These are phyloP conservation scores for Torulaspora pretoriensis DNA, from an alignment of 1,139 yeast species.

Conservation along the genomic window DNA sequence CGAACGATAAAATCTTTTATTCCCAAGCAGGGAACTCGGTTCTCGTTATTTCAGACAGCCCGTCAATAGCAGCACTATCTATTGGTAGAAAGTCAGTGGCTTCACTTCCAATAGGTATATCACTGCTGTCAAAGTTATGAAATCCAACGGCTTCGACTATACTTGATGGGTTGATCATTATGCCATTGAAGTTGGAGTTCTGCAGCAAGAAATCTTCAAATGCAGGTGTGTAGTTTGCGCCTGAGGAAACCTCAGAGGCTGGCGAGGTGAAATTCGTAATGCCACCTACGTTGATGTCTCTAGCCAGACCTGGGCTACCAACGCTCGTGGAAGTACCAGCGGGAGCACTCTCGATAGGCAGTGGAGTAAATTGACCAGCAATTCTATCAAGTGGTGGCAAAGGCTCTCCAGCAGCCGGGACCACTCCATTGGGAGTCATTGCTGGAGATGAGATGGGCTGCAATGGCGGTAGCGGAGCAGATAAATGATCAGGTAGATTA, in stretches of 20 bases:
- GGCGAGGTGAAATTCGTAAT: constrained; percentile 16
- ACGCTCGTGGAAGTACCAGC: constrained; percentile 1
- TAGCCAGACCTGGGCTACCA: constrained; percentile 3
- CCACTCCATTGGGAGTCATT: constrained; percentile 7
- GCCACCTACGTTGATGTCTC: constrained; percentile 7
- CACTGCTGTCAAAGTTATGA: constrained; percentile 21
- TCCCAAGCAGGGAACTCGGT: constrained; percentile 26
- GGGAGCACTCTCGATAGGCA: constrained; percentile 7
- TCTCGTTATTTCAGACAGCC: constrained; percentile 20
- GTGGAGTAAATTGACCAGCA: constrained; percentile 16
- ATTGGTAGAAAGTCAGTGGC: constrained; percentile 28
- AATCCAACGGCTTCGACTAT: constrained; percentile 36
- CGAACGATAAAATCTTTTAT: neutral
- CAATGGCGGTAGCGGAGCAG: constrained; percentile 21
- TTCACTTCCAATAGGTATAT: constrained; percentile 14
- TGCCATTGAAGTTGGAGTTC: constrained; percentile 31
- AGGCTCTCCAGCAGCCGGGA: constrained; percentile 10
- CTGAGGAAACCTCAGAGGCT: constrained; percentile 24
- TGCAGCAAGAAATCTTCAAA: constrained; percentile 35
- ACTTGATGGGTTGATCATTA: constrained; percentile 32
- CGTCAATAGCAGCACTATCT: constrained; percentile 29
- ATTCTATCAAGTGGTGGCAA: constrained; percentile 21
- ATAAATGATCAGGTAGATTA: constrained; percentile 10
- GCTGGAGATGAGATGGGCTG: constrained; percentile 14
- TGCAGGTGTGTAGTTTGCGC: constrained; percentile 29